These are phyloP conservation scores for Aspergillus fumigatus DNA, from an alignment of 2,329 filamentous ascomycete species.

Conservation along the genomic window DNA sequence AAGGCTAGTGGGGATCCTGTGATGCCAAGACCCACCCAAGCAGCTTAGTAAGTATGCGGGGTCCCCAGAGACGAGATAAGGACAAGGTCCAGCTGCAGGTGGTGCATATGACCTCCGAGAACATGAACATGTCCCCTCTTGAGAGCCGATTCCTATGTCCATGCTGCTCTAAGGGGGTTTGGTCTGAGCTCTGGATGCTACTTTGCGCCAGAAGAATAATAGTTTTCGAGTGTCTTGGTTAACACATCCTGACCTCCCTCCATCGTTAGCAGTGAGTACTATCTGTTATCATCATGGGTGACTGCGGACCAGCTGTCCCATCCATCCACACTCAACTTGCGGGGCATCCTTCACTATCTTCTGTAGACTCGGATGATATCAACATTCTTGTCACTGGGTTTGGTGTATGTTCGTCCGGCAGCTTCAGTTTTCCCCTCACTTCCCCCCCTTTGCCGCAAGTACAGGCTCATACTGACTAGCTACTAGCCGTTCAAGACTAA, in stretches of 20 bases:
- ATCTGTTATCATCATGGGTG: constrained; percentile 25
- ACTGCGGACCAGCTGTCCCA: constrained; percentile 22
- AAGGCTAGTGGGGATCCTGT: neutral
- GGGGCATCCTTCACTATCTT: constrained; percentile 11
- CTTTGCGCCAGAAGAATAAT: too few species aligned
- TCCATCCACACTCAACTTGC: constrained; percentile 11
- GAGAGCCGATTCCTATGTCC: neutral
- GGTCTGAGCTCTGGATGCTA: too few species aligned
- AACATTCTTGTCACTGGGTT: constrained; percentile 35
- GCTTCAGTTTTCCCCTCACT: neutral
- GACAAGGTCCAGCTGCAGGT: neutral
- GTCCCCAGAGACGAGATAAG: neutral
- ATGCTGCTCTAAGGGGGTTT: too few species aligned
- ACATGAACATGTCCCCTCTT: too few species aligned
- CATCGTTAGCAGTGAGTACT: neutral
- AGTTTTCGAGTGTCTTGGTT: too few species aligned
- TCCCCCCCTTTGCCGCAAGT: neutral
- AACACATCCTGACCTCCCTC: too few species aligned
- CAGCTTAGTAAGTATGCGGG: neutral
- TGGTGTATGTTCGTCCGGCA: constrained; percentile 23
- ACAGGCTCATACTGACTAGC: neutral
- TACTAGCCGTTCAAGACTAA: constrained; percentile 69
- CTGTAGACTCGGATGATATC: constrained; percentile 22
- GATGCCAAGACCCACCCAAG: neutral
- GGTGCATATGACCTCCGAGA: neutral